phyloP scores from a whole-genome alignment of 805 yeast species.

The Dipodascus albidus region DNA sequence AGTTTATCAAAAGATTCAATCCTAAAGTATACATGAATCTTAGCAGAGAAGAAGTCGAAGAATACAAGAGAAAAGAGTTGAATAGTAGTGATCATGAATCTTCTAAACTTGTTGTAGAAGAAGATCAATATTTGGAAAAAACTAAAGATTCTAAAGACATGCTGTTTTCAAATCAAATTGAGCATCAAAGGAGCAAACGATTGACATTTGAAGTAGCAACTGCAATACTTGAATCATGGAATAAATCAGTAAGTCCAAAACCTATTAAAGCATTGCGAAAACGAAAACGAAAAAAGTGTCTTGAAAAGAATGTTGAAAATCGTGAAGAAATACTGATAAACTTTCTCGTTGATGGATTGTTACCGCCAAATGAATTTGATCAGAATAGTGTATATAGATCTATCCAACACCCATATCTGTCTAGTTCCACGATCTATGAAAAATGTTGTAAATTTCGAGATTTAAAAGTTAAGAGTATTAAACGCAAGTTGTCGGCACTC shows the following conservation, averaged over 20 bases:
- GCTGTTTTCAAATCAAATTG: too few relatives aligned
- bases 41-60: not conserved
- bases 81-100: not conserved
- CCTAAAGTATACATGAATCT: not conserved
- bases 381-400: not conserved
- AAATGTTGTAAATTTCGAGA: not conserved
- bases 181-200: not conserved
- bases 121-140: too few relatives aligned
- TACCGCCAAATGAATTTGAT: not conserved
- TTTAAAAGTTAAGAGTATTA: not conserved
- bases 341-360: not conserved
- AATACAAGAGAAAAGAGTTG: not conserved
- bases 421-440: not conserved
- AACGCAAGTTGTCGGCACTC: not conserved
- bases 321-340: not conserved
- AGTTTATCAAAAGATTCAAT: not conserved
- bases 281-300: not conserved
- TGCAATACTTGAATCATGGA: not conserved
- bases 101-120: too few relatives aligned
- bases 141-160: not conserved
- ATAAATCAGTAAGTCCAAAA: not conserved
- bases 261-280: not conserved
- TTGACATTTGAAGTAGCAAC: not conserved
- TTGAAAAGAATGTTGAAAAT: not conserved
- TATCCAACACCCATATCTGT: not conserved